Percentiles rank a stretch among this genome's conserved stretches.
Conservation (phyloP, 2,329 filamentous ascomycete species). For the Phaeosphaeria sp. region DNA sequence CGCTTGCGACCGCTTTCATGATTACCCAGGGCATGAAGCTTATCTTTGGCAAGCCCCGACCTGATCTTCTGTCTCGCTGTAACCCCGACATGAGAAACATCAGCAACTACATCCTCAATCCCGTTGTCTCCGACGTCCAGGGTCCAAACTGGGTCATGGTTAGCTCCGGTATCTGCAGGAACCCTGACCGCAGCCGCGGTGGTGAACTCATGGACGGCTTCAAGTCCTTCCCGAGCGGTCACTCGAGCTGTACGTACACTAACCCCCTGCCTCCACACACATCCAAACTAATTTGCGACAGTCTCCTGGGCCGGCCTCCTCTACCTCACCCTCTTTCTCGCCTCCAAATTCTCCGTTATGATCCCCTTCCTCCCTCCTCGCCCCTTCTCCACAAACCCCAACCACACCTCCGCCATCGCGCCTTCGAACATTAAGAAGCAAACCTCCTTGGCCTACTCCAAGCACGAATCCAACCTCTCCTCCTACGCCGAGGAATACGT, state of each 20-base stretch:
- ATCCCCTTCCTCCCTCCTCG: slow-evolving; percentile 70
- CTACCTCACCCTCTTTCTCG: slow-evolving; percentile 87
- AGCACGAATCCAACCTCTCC: slow-evolving; percentile 29
- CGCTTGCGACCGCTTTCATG: slow-evolving; percentile 75
- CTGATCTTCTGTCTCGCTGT: slow-evolving; percentile 73
- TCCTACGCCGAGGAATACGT: slow-evolving; percentile 38
- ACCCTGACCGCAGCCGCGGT: slow-evolving; percentile 58
- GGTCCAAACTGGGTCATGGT: slow-evolving; percentile 72
- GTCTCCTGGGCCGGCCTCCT: slow-evolving; percentile 79
- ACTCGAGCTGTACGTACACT: slow-evolving; percentile 66
- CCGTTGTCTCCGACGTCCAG: slow-evolving; percentile 57
- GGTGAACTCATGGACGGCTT: slow-evolving; percentile 79
- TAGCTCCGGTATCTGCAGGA: slow-evolving; percentile 76
- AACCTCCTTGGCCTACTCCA: slow-evolving; percentile 30
- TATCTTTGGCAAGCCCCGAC: slow-evolving; percentile 69
- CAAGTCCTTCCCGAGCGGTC: slow-evolving; percentile 81
- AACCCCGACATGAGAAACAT: slow-evolving; percentile 71
- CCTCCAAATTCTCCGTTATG: slow-evolving; percentile 78
- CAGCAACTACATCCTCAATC: slow-evolving; percentile 65
- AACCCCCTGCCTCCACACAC: not conserved
- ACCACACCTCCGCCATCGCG: slow-evolving; percentile 54
- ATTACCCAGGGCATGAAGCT: slow-evolving; percentile 88
- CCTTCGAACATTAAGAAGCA: slow-evolving; percentile 40
- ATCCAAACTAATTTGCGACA: slow-evolving; percentile 22
- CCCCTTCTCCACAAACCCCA: slow-evolving; percentile 56